Evolutionary conservation across 306 rosid species (phyloP).

Genomic region (Aeschynomene evenia): DNA sequence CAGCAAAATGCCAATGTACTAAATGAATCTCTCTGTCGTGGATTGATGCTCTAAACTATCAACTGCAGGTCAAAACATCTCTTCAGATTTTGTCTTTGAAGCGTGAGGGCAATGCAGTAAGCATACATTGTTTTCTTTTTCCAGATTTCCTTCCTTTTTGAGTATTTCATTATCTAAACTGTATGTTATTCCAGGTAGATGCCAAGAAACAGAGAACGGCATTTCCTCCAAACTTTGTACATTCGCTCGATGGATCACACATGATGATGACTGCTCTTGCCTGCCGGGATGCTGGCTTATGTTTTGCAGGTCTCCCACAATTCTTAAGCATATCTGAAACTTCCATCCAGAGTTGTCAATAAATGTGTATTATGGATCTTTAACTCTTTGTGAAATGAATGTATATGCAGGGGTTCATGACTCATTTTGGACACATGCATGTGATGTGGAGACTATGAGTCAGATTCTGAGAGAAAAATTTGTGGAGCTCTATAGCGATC

Average conservation of each 20-base stretch:
- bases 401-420: constrained; percentile 77
- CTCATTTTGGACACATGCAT: constrained; percentile 90
- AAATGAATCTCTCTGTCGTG: constrained; percentile 26
- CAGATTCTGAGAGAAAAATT: constrained; percentile 62
- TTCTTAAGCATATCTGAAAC: constrained; percentile 2
- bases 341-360: neutral
- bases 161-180: constrained; percentile 20
- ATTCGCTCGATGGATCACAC: constrained; percentile 82
- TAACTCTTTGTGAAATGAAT: constrained; percentile 24
- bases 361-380: constrained; percentile 7
- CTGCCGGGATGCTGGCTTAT: constrained; percentile 76
- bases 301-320: constrained; percentile 66
- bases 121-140: constrained; percentile 22
- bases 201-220: constrained; percentile 80
- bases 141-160: constrained; percentile 18
- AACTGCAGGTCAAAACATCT: constrained; percentile 73
- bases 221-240: constrained; percentile 84
- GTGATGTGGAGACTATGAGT: constrained; percentile 80
- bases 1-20: neutral
- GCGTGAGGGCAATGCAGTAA: constrained; percentile 61
- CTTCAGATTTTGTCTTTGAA: constrained; percentile 80
- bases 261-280: constrained; percentile 95
- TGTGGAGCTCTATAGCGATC: constrained; percentile 78
- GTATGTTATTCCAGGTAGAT: constrained; percentile 54
- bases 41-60: too few relatives aligned